Conservation (phyloP, 352 stramenopile species). For the Globisporangium rhizosaccharum region DNA sequence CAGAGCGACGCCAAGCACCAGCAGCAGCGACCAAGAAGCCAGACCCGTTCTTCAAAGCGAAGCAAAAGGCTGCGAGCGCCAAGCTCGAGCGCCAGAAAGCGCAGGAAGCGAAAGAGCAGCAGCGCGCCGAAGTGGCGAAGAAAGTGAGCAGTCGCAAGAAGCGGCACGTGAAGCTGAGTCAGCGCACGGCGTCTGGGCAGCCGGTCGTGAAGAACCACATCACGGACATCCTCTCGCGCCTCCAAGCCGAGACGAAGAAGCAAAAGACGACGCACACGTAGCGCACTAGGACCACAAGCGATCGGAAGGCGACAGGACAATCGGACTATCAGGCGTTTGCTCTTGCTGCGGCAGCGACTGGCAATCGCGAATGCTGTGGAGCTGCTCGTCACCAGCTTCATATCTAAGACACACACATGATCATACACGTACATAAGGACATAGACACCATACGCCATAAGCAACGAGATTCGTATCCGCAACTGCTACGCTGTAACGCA, state of each 20-base stretch:
- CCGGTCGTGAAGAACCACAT: conserved; percentile 86
- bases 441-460: no score
- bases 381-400: no score
- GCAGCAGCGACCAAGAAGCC: conserved; percentile 33
- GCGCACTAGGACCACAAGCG: no score
- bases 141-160: conserved; percentile 83
- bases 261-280: not conserved
- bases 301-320: no score
- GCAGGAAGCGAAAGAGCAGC: conserved; percentile 45
- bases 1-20: conserved; percentile 13
- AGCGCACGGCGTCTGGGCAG: conserved; percentile 71
- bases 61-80: conserved; percentile 59
- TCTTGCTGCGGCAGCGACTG: no score
- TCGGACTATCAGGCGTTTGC: no score
- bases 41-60: conserved; percentile 81
- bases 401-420: no score
- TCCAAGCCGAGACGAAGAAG: conserved; percentile 49
- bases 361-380: no score
- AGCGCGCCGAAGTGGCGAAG: conserved; percentile 47
- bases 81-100: conserved; percentile 45
- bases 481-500: no score
- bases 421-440: no score
- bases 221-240: conserved; percentile 68
- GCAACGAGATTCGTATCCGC: no score
- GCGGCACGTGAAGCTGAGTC: conserved; percentile 81